Base-by-base conservation (phyloP, 2,329 filamentous ascomycete genomes). In the Hypoxylon sp. region DNA sequence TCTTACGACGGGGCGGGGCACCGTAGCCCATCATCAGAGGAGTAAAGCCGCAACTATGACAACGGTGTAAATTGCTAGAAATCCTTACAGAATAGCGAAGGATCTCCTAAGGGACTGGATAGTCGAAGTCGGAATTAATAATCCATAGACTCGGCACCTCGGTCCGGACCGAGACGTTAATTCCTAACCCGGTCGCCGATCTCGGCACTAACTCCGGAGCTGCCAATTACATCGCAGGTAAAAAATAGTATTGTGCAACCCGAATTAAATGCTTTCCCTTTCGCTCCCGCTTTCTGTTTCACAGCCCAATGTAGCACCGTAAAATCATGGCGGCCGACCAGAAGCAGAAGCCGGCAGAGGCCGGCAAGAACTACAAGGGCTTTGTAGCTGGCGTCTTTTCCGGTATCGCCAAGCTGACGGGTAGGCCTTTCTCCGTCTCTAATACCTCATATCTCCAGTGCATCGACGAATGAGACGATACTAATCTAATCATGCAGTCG, bases 301-400 rank as follows among this genome's bases (percentile, higher is more conserved):
- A 31, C 14, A 54, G n/a, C 50, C 64, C 62, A 54, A 72, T 74
- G 72, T 72, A 72, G 70, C 57, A 61, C 46, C 7, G 40, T 44
- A 62, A 8, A 22, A 77, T 20, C 20, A 20, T 77, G 77, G 72
- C 76, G 61, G 74, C 74, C 72, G 75, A 75, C 70, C 72, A 72
- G 68, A 81, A 82, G 78, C 78, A 81, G 78, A 75, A 74, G 63
- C 71, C 74, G 58, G 75, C 71, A 22, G 66, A 70, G 53, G 69
- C 74, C 60, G 67, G 61, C 75, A 87, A 84, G 73, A 91, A 92
- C 78, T 98, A 98, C 85, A 95, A 93, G 77, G 96, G 95, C n/a
- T 99, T 98, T 79, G 93, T 98, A 30, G 96, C 93, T 0, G 96
- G 96, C n/a, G 90, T 98, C 6, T 98, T 98, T 78, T 97, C 93